Evolutionary conservation across 768 basidiomycete species (phyloP).

Genomic region (Sistotremastrum suecicum): DNA sequence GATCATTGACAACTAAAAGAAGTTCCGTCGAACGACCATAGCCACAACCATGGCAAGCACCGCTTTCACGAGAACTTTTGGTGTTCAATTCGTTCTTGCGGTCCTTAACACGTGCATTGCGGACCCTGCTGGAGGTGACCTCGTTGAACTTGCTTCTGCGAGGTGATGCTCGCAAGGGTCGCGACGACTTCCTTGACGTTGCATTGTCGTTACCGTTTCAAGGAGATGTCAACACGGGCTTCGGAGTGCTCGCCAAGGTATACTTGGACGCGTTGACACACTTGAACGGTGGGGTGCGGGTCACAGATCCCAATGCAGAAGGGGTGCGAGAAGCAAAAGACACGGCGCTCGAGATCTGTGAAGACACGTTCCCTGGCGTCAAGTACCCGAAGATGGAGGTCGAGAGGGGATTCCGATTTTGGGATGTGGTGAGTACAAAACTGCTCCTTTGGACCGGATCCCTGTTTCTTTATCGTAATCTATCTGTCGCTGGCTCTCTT

Average conservation of each 20-base stretch:
- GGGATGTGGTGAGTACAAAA: conserved; percentile 73
- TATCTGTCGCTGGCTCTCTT: conserved; percentile 5
- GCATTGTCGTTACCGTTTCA: conserved; percentile 90
- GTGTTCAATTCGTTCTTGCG: conserved; percentile 98
- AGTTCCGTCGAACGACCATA: conserved; percentile 16
- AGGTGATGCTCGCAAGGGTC: conserved; percentile 68
- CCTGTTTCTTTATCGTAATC: conserved; percentile 2
- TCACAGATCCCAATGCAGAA: conserved; percentile 63
- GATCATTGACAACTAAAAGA: background rate
- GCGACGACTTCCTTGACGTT: conserved; percentile 89
- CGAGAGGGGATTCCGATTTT: conserved; percentile 94
- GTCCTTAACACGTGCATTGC: conserved; percentile 77
- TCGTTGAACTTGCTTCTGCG: conserved; percentile 88
- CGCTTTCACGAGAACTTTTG: conserved; percentile 87
- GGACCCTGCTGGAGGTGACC: conserved; percentile 82
- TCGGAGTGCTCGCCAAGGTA: conserved; percentile 93
- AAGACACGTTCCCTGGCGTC: conserved; percentile 89
- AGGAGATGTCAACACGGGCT: conserved; percentile 92
- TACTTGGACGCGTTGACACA: conserved; percentile 89
- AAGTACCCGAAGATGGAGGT: conserved; percentile 80
- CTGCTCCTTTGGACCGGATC: background rate
- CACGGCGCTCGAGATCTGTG: conserved; percentile 82
- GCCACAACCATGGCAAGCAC: conserved; percentile 90
- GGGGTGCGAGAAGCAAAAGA: conserved; percentile 73
- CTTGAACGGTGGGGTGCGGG: conserved; percentile 65